Base-by-base conservation (phyloP, 2,329 filamentous ascomycete species). In the Purpureocillium lavendulum region DNA sequence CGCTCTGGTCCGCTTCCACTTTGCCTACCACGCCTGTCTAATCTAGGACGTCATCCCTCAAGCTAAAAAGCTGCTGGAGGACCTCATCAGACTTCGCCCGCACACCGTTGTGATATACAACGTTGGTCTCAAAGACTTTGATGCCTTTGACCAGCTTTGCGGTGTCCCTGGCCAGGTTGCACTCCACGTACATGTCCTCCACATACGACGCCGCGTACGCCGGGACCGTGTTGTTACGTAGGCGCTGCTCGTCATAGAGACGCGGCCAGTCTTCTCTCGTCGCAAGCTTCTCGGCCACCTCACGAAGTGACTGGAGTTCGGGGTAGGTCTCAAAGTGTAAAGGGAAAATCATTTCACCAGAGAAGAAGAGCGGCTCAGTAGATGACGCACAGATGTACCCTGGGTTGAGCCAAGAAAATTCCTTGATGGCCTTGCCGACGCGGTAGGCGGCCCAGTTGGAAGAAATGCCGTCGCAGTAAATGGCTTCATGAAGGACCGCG, bases 141-240 rank as follows among this genome's bases (percentile, higher is more conserved):
- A 78, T 82, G 1, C 80, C 81, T 56, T 77, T 82, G 56, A 96
- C 84, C 53, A 80, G 75, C 31, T 65, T 66, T 9, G 86, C 87
- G 13, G 87, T 94, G 50, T 84, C 77, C 50, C 76, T 72, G 8
- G 85, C 83, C 40, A 88, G 65, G 7, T 77, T 77, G 49, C 77
- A 84, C 54, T 94, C 84, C 24, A 97, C 89, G 53, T 94, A 96
- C 85, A 96, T 92, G 56, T 95, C 88, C 46, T 95, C 83, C 4
- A 87, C 59, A 50, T 84, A 97, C 2, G 79, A 83, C 1, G 85
- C 87, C 1, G 88, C 84, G 54, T 92, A 96, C 0, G 94, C 79
- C 0, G 90, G 89, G 0, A 96, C 86, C 42, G 80, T 70, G 52
- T 96, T 96, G 51, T 71, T 75, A 14, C 71, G 73, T 35, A 96